Base-by-base conservation (phyloP, 2,329 filamentous ascomycete species). In the Helotiales sp. region DNA sequence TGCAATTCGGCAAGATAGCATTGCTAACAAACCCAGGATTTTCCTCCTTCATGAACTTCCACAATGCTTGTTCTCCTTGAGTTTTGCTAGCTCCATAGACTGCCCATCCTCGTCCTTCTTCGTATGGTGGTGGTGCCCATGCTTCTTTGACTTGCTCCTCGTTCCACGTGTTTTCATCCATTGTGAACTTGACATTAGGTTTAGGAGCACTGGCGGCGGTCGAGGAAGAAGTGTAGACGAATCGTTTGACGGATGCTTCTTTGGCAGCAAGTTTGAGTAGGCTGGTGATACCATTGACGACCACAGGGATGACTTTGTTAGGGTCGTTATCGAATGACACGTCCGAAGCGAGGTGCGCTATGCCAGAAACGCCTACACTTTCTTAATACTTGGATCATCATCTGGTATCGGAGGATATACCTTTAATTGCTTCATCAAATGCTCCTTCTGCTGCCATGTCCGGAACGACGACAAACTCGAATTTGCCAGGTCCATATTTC, bases 31-130 rank as follows among this genome's bases (percentile, higher is more conserved):
- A 64, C 0, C 58, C 60, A 13, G 63, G 70, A 3, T 68, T 70
- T 31, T 71, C 53, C 47, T 74, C 68, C 24, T 71, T 59, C 3
- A 70, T 55, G 34, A 70, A 78, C 22, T 74, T 71, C 76, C 76
- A 78, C 3, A 72, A 33, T 1, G 67, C 71, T 54, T 71, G 66
- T 50, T 79, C 76, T 0, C 66, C 67, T 30, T 72, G 69, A 1
- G 69, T 61, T 56, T 79, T 79, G 55, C 74, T 76, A 0, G 76
- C 74, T 0, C 60, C 61, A 50, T 79, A 78, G 1, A 71, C 69
- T 0, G 64, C 52, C 49, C 46, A 55, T 1, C n/a, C 46, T 22
- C 61, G 53, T 1, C 46, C 36, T 1, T 27, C 22, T 0, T 61
- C 63, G 30, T 74, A 76, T 0, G 71, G 74, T 2, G 70, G 72